A percentile compares a stretch with the other conserved stretches of the same genome.
Evolutionary conservation across 805 yeast genomes (phyloP).

Genomic region (Schizosaccharomyces osmophilus): DNA sequence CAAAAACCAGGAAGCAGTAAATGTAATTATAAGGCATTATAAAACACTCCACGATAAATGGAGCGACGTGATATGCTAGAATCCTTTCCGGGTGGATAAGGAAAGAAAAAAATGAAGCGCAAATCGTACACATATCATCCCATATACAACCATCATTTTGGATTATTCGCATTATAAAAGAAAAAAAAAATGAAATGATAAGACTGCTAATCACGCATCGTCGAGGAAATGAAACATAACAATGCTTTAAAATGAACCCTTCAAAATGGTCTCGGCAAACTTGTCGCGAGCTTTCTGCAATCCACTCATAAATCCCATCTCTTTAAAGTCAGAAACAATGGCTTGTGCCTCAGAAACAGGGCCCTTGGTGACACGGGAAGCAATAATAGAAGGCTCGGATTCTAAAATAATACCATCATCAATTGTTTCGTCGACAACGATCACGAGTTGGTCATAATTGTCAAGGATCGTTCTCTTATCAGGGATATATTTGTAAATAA

Average conservation of each 20-base stretch:
- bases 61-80: no score
- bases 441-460: conserved; percentile 59
- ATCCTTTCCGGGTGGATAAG: no score
- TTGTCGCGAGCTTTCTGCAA: conserved; percentile 8
- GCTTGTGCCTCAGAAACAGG: conserved; percentile 39
- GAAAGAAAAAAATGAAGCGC: no score
- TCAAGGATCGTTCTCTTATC: conserved; percentile 62
- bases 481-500: conserved; percentile 17
- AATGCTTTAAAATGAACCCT: conserved; percentile 4
- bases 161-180: no score
- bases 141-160: no score
- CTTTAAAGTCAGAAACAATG: conserved; percentile 17
- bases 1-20: no score
- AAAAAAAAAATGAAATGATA: not conserved
- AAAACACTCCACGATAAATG: no score
- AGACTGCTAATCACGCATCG: not conserved
- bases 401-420: conserved; percentile 80
- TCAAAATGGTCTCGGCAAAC: conserved; percentile 8
- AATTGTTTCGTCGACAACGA: conserved; percentile 74
- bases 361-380: conserved; percentile 72
- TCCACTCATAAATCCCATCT: conserved; percentile 15
- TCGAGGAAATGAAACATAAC: not conserved
- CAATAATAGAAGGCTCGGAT: conserved; percentile 65
- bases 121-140: no score
- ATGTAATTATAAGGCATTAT: no score